phyloP scores from a whole-genome alignment of 2,329 filamentous ascomycete genomes.

The Aurifilum marmelostoma region DNA sequence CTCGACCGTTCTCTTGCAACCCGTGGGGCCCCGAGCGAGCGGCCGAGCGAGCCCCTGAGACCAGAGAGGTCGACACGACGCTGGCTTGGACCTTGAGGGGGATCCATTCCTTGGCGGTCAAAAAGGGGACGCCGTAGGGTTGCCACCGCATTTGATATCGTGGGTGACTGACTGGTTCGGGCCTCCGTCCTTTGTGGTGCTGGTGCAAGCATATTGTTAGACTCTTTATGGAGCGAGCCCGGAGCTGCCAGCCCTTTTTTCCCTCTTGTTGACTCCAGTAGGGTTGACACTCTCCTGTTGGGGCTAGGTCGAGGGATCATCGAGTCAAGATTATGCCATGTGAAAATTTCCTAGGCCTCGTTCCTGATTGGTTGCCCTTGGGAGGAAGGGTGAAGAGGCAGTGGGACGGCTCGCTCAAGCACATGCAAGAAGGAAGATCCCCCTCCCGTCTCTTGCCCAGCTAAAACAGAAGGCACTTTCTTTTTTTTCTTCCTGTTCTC shows the following conservation, averaged over 20 bases:
- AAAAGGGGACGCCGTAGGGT: conserved; percentile 4
- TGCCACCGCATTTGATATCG: background rate
- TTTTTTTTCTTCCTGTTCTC: background rate
- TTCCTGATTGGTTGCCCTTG: background rate
- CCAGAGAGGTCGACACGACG: background rate
- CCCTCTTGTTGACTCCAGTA: background rate
- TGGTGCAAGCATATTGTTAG: background rate
- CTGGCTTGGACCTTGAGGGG: background rate
- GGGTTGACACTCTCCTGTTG: conserved; percentile 3
- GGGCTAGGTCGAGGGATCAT: background rate
- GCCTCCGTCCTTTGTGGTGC: background rate
- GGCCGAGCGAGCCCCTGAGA: background rate
- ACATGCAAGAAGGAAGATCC: background rate
- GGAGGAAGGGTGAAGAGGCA: too few relatives aligned
- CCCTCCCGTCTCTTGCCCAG: too few relatives aligned
- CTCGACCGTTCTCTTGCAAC: conserved; percentile 10
- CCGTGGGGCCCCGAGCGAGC: conserved; percentile 11
- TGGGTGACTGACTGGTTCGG: background rate
- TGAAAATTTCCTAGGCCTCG: background rate
- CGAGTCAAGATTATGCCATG: background rate
- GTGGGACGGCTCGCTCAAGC: background rate
- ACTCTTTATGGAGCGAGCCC: background rate
- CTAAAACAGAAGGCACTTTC: background rate
- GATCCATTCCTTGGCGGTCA: conserved; percentile 22
- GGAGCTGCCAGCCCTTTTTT: background rate